These are phyloP conservation scores for Fusarium begoniae DNA, from an alignment of 2,329 filamentous ascomycete species.

Conservation along the genomic window DNA sequence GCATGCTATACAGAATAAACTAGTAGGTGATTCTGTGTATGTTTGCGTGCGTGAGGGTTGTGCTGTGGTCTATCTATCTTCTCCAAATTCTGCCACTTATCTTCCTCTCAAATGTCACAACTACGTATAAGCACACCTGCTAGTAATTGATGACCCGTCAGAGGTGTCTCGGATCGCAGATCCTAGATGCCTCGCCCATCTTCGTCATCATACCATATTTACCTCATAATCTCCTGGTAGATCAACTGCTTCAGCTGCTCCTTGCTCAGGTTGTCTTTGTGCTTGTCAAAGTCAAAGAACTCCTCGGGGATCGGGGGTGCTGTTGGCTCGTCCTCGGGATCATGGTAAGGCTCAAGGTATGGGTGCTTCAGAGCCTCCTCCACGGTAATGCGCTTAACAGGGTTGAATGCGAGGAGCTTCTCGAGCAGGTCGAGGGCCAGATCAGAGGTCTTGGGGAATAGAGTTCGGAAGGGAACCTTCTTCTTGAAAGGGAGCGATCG, in stretches of 20 bases:
- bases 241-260: conserved; percentile 98
- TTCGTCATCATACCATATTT: conserved; percentile 23
- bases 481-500: conserved; percentile 98
- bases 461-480: conserved; percentile 96
- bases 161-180: conserved; percentile 15
- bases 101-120: conserved; percentile 14
- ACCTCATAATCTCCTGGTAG: conserved; percentile 93
- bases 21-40: conserved; percentile 15
- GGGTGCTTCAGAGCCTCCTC: conserved; percentile 97
- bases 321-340: conserved; percentile 97
- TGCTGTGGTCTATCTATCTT: conserved; percentile 35
- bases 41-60: conserved; percentile 18
- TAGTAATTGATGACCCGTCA: neutral
- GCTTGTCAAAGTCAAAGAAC: conserved; percentile 99
- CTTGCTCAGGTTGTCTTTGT: conserved; percentile 98
- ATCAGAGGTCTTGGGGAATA: conserved; percentile 99
- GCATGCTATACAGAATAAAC: conserved; percentile 23
- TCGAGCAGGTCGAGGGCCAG: conserved; percentile 92
- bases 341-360: conserved; percentile 98
- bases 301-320: conserved; percentile 97
- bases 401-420: conserved; percentile 97
- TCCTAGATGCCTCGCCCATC: conserved; percentile 3
- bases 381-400: conserved; percentile 97
- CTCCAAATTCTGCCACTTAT: conserved; percentile 25
- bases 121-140: conserved; percentile 6